phyloP scores from a whole-genome alignment of 163 green algal species.

The Volvox carteri region DNA sequence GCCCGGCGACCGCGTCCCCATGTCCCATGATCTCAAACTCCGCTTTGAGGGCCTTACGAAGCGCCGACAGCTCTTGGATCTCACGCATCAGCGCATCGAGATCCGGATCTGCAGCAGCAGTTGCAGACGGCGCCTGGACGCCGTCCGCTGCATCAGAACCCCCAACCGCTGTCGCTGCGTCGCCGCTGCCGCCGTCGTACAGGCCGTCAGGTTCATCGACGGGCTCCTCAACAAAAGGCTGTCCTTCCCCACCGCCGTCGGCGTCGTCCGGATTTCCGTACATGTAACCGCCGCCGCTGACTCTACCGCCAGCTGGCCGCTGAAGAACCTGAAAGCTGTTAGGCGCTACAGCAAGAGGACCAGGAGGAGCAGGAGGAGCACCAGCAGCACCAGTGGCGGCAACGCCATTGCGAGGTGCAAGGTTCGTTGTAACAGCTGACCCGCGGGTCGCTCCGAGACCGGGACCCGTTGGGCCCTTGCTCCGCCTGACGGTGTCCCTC shows the following conservation, averaged over 20 bases:
- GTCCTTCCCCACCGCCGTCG: not conserved
- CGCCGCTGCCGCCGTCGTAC: too few relatives aligned
- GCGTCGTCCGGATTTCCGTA: not conserved
- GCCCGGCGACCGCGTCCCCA: slow-evolving; percentile 54
- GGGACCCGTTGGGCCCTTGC: not conserved
- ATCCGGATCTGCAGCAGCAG: slow-evolving; percentile 45
- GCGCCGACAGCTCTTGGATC: slow-evolving; percentile 66
- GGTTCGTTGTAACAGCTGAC: not conserved
- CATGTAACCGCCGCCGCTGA: not conserved
- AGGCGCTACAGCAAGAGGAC: not conserved
- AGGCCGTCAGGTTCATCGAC: too few relatives aligned
- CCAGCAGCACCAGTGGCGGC: not conserved
- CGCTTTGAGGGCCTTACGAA: slow-evolving; percentile 66
- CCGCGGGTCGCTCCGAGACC: not conserved
- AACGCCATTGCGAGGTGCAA: not conserved
- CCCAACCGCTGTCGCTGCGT: too few relatives aligned
- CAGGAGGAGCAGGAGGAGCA: too few relatives aligned
- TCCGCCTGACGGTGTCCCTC: not conserved
- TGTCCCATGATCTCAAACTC: slow-evolving; percentile 72
- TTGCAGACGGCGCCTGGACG: too few relatives aligned
- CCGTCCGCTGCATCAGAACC: too few relatives aligned
- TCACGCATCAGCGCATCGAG: slow-evolving; percentile 61
- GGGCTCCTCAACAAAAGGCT: slow-evolving; percentile 26
- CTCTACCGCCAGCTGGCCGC: not conserved
- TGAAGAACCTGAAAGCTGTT: slow-evolving; percentile 44